Evolutionary conservation across 2,329 filamentous ascomycete genomes (phyloP).

Genomic region (Epichloe baconii): DNA sequence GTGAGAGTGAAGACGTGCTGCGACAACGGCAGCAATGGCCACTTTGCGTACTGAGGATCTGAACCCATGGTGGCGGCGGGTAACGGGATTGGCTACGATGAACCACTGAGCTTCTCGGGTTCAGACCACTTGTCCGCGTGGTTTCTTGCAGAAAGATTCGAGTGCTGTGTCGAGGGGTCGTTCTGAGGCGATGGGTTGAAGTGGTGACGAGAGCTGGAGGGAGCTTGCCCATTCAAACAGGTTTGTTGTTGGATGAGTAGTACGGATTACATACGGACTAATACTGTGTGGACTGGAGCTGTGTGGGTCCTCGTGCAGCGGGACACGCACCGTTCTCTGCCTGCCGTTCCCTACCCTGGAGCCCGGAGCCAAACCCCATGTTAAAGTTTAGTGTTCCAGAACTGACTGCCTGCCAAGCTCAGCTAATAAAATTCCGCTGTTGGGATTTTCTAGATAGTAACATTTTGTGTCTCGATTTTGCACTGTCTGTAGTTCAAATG

Average conservation of each 20-base stretch:
- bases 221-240: constrained; percentile 1
- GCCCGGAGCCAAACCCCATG: background rate
- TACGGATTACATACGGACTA: background rate
- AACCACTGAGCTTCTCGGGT: constrained; percentile 5
- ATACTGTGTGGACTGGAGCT: background rate
- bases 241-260: constrained; percentile 1
- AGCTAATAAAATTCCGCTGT: no score
- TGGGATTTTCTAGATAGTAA: no score
- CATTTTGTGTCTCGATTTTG: background rate
- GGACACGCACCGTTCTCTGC: constrained; percentile 13
- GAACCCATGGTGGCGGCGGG: constrained; percentile 48
- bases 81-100: constrained; percentile 14
- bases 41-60: constrained; percentile 77
- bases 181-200: background rate
- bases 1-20: constrained; percentile 82
- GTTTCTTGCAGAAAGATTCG: background rate
- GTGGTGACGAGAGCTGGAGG: constrained; percentile 3
- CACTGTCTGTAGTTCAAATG: no score
- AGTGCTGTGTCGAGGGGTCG: constrained; percentile 9
- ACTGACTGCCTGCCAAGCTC: no score
- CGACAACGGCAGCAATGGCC: constrained; percentile 66
- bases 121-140: background rate
- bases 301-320: constrained; percentile 4
- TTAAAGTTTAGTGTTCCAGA: no score
- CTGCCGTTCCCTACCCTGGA: background rate